Percentiles rank a stretch among this genome's conserved stretches.
These are phyloP conservation scores for Trametes hirsuta DNA, from an alignment of 1,284 basidiomycete genomes.

Conservation along the genomic window DNA sequence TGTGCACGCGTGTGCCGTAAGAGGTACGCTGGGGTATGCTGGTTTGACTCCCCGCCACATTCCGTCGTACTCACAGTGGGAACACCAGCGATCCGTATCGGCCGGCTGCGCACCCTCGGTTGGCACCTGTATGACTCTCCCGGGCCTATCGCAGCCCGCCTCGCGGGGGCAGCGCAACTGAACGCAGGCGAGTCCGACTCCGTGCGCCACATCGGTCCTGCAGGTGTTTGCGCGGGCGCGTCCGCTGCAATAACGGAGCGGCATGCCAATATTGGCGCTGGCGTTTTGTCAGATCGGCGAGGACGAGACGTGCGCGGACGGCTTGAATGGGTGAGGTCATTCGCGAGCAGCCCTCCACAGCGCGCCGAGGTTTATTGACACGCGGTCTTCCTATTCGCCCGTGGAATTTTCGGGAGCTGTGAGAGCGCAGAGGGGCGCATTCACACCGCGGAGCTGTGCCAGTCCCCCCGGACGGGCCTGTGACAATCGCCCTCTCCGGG, in stretches of 20 bases:
- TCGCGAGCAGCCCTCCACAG: neutral
- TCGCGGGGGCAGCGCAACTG: neutral
- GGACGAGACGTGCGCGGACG: slow-evolving; percentile 2
- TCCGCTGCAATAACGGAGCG: neutral
- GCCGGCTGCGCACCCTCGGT: slow-evolving; percentile 4
- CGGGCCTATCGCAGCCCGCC: slow-evolving; percentile 2
- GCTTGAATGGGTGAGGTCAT: slow-evolving; percentile 18
- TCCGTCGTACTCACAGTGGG: slow-evolving; percentile 24
- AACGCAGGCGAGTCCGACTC: neutral
- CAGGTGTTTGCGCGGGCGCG: neutral
- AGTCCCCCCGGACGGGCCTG: slow-evolving; percentile 16
- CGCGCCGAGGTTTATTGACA: slow-evolving; percentile 23
- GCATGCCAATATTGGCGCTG: slow-evolving; percentile 4
- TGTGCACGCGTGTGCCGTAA: slow-evolving; percentile 11
- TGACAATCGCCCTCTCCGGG: slow-evolving; percentile 21
- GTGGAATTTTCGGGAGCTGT: slow-evolving; percentile 25
- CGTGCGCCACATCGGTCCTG: neutral
- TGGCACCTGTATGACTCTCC: neutral
- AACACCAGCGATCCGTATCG: slow-evolving; percentile 8
- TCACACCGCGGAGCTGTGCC: slow-evolving; percentile 22
- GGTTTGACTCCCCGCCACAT: slow-evolving; percentile 1
- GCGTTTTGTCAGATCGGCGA: slow-evolving; percentile 13
- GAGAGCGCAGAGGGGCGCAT: slow-evolving; percentile 13
- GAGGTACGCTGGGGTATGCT: slow-evolving; percentile 12
- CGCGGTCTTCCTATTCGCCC: slow-evolving; percentile 16